phyloP scores from a whole-genome alignment of 208 protist species.

The Trypanosoma mega region DNA sequence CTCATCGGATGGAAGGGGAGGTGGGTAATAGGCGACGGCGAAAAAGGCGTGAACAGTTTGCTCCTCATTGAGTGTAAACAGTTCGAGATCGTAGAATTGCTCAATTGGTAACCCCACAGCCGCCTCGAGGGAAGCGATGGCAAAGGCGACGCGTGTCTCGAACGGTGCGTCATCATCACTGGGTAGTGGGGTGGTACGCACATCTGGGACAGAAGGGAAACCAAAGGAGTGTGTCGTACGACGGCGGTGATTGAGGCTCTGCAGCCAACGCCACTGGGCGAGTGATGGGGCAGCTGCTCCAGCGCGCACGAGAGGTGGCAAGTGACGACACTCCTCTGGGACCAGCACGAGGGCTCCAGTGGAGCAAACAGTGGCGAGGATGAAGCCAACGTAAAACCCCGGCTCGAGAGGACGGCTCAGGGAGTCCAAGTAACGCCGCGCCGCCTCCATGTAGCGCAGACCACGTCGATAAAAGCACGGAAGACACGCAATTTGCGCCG shows the following conservation, averaged over 20 bases:
- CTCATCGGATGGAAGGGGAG: conserved; percentile 8
- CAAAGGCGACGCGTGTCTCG: conserved; percentile 23
- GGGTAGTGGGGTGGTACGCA: conserved; percentile 11
- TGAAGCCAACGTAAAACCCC: conserved; percentile 33
- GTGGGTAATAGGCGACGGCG: conserved; percentile 27
- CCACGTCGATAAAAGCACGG: conserved; percentile 27
- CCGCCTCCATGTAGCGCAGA: conserved; percentile 30
- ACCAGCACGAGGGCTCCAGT: conserved; percentile 28
- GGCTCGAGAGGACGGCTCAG: conserved; percentile 14
- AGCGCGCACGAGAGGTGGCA: conserved; percentile 29
- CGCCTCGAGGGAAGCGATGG: conserved; percentile 21
- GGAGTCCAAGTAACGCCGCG: conserved; percentile 19
- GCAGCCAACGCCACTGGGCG: conserved; percentile 37
- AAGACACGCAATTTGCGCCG: conserved; percentile 20
- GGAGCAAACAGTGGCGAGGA: conserved; percentile 15
- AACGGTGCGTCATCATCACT: conserved; percentile 22
- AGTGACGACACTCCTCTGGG: conserved; percentile 28
- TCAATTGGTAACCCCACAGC: conserved; percentile 24
- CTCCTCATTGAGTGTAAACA: conserved; percentile 29
- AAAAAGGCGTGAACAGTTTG: conserved; percentile 24
- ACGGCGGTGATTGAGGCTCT: conserved; percentile 31
- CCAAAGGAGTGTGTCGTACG: conserved; percentile 25
- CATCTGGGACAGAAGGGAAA: conserved; percentile 3
- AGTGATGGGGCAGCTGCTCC: conserved; percentile 15
- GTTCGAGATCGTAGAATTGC: conserved; percentile 36